Conservation (phyloP, 108 stramenopile species). For the Fragilariopsis cylindrus region DNA sequence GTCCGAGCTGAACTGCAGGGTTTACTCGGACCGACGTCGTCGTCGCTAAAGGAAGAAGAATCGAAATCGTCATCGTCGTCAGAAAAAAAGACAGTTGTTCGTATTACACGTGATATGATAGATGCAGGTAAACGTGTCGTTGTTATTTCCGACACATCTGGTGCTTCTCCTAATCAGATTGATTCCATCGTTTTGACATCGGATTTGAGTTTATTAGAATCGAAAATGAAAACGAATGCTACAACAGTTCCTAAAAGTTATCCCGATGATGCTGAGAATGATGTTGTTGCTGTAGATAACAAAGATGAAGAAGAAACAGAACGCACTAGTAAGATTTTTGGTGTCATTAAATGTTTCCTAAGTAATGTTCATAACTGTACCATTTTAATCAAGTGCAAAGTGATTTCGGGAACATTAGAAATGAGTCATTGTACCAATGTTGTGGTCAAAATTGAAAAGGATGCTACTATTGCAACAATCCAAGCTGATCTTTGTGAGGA, state of each 20-base stretch:
- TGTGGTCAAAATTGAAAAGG: conserved; percentile 52
- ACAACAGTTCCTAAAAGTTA: conserved; percentile 60
- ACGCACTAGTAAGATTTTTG: conserved; percentile 42
- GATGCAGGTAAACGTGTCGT: conserved; percentile 83
- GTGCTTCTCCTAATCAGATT: conserved; percentile 31
- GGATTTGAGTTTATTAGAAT: conserved; percentile 81
- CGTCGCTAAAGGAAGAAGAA: conserved; percentile 35
- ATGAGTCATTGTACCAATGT: conserved; percentile 75
- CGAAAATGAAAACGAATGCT: conserved; percentile 55
- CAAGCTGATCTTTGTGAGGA: conserved; percentile 82
- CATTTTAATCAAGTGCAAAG: conserved; percentile 75
- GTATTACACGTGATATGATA: conserved; percentile 75
- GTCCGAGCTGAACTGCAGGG: conserved; percentile 44
- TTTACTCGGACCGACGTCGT: conserved; percentile 44
- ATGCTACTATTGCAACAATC: conserved; percentile 78
- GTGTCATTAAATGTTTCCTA: conserved; percentile 76
- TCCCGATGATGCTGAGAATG: conserved; percentile 75
- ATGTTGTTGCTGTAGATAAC: conserved; percentile 18
- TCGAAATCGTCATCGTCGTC: conserved; percentile 27
- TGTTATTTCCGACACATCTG: conserved; percentile 59
- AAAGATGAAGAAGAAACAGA: conserved; percentile 18
- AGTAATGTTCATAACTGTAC: conserved; percentile 79
- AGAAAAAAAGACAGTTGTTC: conserved; percentile 31
- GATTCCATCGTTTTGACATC: conserved; percentile 76
- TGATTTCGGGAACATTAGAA: conserved; percentile 85